phyloP scores from a whole-genome alignment of 163 green algal species.

The Chlamydomonas reinhardtii region DNA sequence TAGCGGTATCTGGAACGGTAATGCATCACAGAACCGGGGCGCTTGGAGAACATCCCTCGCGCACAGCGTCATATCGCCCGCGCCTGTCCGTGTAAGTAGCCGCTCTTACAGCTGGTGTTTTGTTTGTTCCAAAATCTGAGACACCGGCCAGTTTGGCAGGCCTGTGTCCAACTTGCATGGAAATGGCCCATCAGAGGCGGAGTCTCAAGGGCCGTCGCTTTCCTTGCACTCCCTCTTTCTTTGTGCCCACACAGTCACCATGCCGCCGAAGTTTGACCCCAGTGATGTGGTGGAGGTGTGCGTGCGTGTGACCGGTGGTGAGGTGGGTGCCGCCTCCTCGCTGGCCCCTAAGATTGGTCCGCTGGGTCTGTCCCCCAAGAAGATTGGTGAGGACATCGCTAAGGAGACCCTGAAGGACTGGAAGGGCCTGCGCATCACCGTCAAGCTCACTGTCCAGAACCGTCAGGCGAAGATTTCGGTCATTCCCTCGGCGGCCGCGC shows the following conservation, averaged over 20 bases:
- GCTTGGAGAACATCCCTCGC: too few relatives aligned
- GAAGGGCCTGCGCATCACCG: slow-evolving; percentile 98
- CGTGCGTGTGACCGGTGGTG: slow-evolving; percentile 95
- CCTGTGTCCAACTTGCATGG: too few relatives aligned
- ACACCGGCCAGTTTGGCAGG: too few relatives aligned
- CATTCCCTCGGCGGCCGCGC: slow-evolving; percentile 93
- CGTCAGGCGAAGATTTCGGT: slow-evolving; percentile 98
- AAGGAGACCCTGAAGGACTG: slow-evolving; percentile 99
- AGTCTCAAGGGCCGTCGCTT: too few relatives aligned
- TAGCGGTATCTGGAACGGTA: too few relatives aligned
- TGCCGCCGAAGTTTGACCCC: slow-evolving; percentile 99
- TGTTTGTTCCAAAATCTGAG: too few relatives aligned
- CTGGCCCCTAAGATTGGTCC: slow-evolving; percentile 99
- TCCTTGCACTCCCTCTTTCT: slow-evolving; percentile 30
- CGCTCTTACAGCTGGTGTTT: too few relatives aligned
- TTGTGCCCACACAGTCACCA: slow-evolving; percentile 55
- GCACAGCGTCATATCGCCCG: too few relatives aligned
- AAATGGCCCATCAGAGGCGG: too few relatives aligned
- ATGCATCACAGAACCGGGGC: too few relatives aligned
- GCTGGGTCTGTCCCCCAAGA: slow-evolving; percentile 99
- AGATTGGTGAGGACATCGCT: slow-evolving; percentile 99
- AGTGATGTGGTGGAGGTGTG: slow-evolving; percentile 94
- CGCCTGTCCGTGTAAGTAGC: too few relatives aligned
- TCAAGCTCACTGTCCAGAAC: slow-evolving; percentile 99
- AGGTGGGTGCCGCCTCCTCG: slow-evolving; percentile 97